Base-by-base conservation (phyloP, 2,329 filamentous ascomycete species). In the Geosmithia flava region DNA sequence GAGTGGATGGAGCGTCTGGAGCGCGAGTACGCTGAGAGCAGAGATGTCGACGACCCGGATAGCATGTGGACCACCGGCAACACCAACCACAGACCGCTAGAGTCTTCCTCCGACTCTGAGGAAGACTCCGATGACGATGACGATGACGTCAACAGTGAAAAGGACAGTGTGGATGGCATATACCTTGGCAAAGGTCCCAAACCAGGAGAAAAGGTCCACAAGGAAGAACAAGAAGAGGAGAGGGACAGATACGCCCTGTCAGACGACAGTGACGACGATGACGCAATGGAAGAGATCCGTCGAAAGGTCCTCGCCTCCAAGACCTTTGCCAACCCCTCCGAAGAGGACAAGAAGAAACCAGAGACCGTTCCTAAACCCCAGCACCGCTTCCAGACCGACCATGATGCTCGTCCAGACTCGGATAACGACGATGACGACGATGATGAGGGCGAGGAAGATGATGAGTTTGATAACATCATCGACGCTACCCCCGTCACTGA, bases 1-100 rank as follows among this genome's bases (percentile, higher is more conserved):
- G 83, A 81, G 48, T 98, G 93, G 91, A 76, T 98, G 65, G 82
- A 81, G 48, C 83, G 90, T 67, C 76, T 98, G 53, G 91, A 98
- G 68, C 79, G 80, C 54, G 93, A 97, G 63, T 97, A 95, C 59
- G 72, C 80, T 15, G 85, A 93, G 49, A 94, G 80, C 58, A 76
- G 90, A 52, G 80, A 80, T 11, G 33, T 16, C 10, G 13, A 37
- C 11, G 77, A 80, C 40, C 80, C 79, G 17, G 79, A 82, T 48
- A 88, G 95, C 67, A 81, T 87, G 50, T 97, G 91, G 93, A 85
- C 81, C n/a, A 83, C 80, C 11, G 91, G 91, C 7, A 97, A 97
- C 58, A 80, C 84, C 56, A 97, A 97, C 59, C 75, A 85, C 52
- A 68, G 76, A 30, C 60, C 72, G 3, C 56, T 71, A 20, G 70